Evolutionary conservation across 768 basidiomycete species (phyloP).

Genomic region (Mycena kentingensis): DNA sequence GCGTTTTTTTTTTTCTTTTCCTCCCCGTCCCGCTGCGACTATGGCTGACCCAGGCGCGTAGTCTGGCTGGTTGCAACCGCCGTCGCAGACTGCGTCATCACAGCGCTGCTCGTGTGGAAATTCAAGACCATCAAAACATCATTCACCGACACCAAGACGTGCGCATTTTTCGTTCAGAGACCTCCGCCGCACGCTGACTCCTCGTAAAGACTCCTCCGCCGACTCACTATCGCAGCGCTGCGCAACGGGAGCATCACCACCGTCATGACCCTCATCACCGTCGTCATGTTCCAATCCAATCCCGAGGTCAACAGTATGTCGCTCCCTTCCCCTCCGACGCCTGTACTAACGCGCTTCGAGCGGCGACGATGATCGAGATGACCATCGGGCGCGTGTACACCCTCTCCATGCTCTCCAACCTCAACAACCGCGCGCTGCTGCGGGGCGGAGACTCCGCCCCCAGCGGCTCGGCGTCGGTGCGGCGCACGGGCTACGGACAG

Average conservation of each 20-base stretch:
- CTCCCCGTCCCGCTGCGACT: neutral
- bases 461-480: too few species aligned
- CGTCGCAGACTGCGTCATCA: conserved; percentile 7
- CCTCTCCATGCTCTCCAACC: conserved; percentile 7
- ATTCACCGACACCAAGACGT: conserved; percentile 6
- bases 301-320: conserved; percentile 3
- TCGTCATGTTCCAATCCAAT: neutral
- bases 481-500: too few species aligned
- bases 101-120: conserved; percentile 9
- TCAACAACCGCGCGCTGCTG: neutral
- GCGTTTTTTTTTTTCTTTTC: neutral
- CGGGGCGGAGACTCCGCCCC: conserved; percentile 1
- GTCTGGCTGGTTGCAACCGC: conserved; percentile 7
- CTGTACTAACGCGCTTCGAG: neutral
- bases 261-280: neutral
- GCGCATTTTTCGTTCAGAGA: neutral
- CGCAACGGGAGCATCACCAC: conserved; percentile 11
- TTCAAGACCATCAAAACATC: conserved; percentile 4
- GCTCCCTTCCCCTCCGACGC: too few species aligned
- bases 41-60: neutral
- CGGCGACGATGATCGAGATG: conserved; percentile 4
- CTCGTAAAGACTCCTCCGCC: conserved; percentile 2
- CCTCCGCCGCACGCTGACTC: neutral
- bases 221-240: conserved; percentile 4
- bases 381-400: conserved; percentile 1